phyloP scores from a whole-genome alignment of 768 basidiomycete species.

The Tephrocybe sp. region DNA sequence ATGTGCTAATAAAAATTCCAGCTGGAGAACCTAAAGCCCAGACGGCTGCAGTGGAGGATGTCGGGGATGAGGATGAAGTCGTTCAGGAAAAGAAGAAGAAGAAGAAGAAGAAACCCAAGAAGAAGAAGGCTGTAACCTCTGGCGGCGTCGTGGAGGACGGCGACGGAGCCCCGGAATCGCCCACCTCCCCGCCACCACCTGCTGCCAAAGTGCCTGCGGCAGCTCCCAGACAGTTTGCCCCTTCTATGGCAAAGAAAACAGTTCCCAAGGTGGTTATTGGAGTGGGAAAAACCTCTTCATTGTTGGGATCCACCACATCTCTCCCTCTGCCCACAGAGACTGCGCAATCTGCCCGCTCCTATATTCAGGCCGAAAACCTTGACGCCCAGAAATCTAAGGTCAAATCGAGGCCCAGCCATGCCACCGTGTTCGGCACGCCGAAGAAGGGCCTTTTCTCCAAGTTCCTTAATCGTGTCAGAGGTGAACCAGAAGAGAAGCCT shows the following conservation, averaged over 20 bases:
- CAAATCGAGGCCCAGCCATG: conserved; percentile 67
- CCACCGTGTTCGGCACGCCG: conserved; percentile 43
- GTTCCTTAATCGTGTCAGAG: conserved; percentile 30
- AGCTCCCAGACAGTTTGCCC: conserved; percentile 13
- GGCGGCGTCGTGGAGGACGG: conserved; percentile 20
- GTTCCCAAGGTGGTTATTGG: conserved; percentile 15
- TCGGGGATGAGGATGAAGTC: conserved; percentile 65
- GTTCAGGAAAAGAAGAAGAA: conserved; percentile 44
- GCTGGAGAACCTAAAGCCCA: conserved; percentile 24
- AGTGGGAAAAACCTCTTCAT: conserved; percentile 21
- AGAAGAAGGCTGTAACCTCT: conserved; percentile 51
- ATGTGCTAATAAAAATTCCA: conserved; percentile 2
- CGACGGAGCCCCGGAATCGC: conserved; percentile 6
- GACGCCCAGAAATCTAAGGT: conserved; percentile 58
- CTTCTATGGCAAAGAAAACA: conserved; percentile 21
- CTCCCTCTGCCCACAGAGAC: conserved; percentile 43
- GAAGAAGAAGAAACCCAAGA: conserved; percentile 68
- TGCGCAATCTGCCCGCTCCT: conserved; percentile 69
- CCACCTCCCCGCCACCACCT: conserved; percentile 19
- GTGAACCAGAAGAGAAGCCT: conserved; percentile 37
- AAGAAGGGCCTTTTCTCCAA: conserved; percentile 53
- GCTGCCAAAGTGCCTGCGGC: conserved; percentile 10
- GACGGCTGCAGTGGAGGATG: conserved; percentile 67
- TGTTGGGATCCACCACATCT: conserved; percentile 27
- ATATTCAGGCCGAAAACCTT: conserved; percentile 54